Conservation (phyloP, 352 stramenopile genomes). For the Pythium phragmitis region DNA sequence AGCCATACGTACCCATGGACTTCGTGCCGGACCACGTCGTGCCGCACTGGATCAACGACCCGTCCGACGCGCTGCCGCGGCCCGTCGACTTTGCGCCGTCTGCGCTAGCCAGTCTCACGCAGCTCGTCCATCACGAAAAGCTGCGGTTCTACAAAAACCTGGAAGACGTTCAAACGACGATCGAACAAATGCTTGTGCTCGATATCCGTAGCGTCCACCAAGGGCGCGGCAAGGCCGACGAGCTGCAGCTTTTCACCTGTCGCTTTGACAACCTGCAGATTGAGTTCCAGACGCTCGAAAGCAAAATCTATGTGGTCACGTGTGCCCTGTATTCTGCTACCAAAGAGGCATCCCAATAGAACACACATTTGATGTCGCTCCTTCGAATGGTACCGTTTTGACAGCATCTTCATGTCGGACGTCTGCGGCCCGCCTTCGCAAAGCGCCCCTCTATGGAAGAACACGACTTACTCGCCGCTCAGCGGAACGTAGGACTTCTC, state of each 20-base stretch:
- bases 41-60: conserved; percentile 67
- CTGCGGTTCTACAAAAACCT: conserved; percentile 67
- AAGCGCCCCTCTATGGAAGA: not conserved
- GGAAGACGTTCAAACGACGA: conserved; percentile 52
- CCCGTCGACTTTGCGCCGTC: conserved; percentile 53
- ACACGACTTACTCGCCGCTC: conserved; percentile 3
- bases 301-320: conserved; percentile 60
- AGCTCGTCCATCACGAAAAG: conserved; percentile 41
- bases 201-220: conserved; percentile 86
- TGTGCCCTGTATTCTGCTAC: conserved; percentile 37
- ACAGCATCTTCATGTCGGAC: too few species aligned
- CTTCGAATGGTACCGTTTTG: too few species aligned
- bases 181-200: conserved; percentile 79
- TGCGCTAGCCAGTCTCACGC: conserved; percentile 38
- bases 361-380: too few species aligned
- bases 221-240: conserved; percentile 51
- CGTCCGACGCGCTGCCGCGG: conserved; percentile 44
- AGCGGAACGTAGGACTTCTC: conserved; percentile 31
- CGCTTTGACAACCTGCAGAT: conserved; percentile 78
- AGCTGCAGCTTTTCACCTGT: conserved; percentile 64
- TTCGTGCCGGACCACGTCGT: conserved; percentile 54
- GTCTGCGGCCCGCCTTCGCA: too few species aligned
- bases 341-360: not conserved
- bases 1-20: conserved; percentile 95
- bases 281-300: conserved; percentile 69